These are phyloP conservation scores for Flaveria bidentis DNA, from an alignment of 129 eudicot genomes.

Conservation along the genomic window DNA sequence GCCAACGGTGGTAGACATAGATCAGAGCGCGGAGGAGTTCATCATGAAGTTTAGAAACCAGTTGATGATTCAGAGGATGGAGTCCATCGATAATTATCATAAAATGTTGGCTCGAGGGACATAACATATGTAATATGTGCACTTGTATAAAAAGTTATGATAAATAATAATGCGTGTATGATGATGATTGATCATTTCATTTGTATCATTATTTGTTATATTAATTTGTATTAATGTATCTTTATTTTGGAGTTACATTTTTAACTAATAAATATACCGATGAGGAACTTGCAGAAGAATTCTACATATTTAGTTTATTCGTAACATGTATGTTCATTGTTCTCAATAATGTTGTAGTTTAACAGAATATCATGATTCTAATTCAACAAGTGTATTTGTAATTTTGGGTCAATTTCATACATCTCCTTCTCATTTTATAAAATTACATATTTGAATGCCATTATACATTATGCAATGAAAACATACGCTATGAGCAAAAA, in stretches of 20 bases:
- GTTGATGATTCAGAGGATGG: constrained; percentile 70
- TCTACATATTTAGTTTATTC: too few species aligned
- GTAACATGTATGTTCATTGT: too few species aligned
- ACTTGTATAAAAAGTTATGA: not conserved
- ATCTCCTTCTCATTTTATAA: too few species aligned
- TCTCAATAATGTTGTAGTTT: too few species aligned
- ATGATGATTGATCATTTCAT: constrained; percentile 13
- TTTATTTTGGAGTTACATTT: not conserved
- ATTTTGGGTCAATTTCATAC: too few species aligned
- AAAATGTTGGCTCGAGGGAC: constrained; percentile 69
- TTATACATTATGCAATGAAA: too few species aligned
- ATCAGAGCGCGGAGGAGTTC: constrained; percentile 74
- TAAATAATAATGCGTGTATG: not conserved
- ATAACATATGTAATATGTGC: constrained; percentile 8
- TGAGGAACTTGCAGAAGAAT: not conserved
- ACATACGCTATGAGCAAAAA: too few species aligned
- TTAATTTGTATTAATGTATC: constrained; percentile 15
- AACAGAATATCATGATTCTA: too few species aligned
- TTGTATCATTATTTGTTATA: constrained; percentile 8
- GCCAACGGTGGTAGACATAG: constrained; percentile 39
- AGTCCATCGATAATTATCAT: constrained; percentile 73
- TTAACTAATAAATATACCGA: not conserved
- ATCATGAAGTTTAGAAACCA: constrained; percentile 77
- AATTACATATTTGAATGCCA: too few species aligned
- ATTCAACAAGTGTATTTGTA: too few species aligned